Evolutionary conservation across 2,329 filamentous ascomycete species (phyloP).

Genomic region (Colletotrichum truncatum): DNA sequence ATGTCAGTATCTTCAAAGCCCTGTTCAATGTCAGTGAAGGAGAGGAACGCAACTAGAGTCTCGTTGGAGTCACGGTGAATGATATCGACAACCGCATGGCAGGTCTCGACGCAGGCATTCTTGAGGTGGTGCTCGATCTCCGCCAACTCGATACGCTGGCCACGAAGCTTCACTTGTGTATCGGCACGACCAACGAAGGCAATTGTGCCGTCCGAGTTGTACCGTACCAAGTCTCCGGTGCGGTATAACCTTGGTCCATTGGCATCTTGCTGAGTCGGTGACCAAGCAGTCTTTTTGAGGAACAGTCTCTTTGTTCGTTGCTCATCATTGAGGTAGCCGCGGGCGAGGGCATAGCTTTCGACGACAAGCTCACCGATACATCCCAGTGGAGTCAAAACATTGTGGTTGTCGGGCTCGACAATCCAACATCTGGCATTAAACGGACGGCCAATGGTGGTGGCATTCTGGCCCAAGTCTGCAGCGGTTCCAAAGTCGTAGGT

Average conservation of each 20-base stretch:
- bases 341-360: not conserved
- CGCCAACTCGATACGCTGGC: constrained; percentile 41
- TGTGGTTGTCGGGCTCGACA: constrained; percentile 26
- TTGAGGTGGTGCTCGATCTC: constrained; percentile 40
- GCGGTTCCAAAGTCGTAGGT: not conserved
- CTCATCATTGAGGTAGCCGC: constrained; percentile 25
- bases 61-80: not conserved
- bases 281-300: not conserved
- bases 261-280: not conserved
- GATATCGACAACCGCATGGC: not conserved
- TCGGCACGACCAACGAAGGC: constrained; percentile 37
- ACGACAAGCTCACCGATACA: constrained; percentile 25
- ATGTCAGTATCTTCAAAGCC: not conserved
- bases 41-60: not conserved
- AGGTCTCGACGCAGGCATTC: not conserved
- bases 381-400: constrained; percentile 30
- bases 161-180: constrained; percentile 42
- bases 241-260: constrained; percentile 25
- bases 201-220: constrained; percentile 34
- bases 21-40: not conserved
- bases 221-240: constrained; percentile 35
- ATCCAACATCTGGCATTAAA: constrained; percentile 33
- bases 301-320: constrained; percentile 30
- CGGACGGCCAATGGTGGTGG: constrained; percentile 32
- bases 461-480: not conserved